A percentile compares a stretch with the other conserved stretches of the same genome.
These are phyloP conservation scores for Sphagnum magellanicum DNA, from an alignment of 228 moss, liverwort and hornwort species.

Conservation along the genomic window DNA sequence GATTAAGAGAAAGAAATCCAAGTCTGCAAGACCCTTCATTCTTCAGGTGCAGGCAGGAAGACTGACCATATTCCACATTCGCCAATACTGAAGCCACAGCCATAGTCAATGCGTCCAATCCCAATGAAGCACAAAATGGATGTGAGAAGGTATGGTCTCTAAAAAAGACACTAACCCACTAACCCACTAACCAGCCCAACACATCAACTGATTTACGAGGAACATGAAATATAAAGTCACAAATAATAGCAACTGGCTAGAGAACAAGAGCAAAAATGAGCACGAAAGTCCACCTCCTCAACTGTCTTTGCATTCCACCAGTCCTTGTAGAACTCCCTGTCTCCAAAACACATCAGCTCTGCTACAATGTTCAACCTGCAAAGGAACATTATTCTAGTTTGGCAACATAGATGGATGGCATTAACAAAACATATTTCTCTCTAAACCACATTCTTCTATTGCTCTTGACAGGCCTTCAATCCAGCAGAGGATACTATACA, in stretches of 20 bases:
- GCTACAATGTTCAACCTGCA: conserved; percentile 90
- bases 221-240: too few species aligned
- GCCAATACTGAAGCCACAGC: conserved; percentile 65
- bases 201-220: too few species aligned
- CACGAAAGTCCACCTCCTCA: conserved; percentile 56
- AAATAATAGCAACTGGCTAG: neutral
- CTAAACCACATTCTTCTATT: too few species aligned
- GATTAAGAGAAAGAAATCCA: too few species aligned
- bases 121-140: too few species aligned
- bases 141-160: too few species aligned
- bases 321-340: conserved; percentile 94
- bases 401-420: neutral
- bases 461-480: too few species aligned
- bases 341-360: conserved; percentile 85
- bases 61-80: conserved; percentile 97
- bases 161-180: too few species aligned
- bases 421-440: neutral
- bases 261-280: too few species aligned
- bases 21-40: too few species aligned
- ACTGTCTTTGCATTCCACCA: conserved; percentile 99
- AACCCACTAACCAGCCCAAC: too few species aligned
- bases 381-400: neutral
- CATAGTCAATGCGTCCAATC: neutral
- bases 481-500: too few species aligned
- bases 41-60: neutral